phyloP scores from a whole-genome alignment of 129 eudicot species.

The Tagetes patula region DNA sequence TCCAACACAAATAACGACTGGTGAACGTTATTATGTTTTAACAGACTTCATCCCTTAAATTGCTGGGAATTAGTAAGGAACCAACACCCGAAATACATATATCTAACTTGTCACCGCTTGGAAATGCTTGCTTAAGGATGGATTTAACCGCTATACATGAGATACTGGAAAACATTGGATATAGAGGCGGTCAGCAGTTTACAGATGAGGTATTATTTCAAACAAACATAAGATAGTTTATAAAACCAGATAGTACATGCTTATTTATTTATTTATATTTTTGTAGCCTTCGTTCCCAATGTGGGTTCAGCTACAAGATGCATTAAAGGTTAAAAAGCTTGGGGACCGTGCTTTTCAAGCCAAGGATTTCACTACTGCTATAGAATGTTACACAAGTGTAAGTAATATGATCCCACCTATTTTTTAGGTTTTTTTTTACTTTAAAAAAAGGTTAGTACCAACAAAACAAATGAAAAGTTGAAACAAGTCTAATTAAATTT shows the following conservation, averaged over 20 bases:
- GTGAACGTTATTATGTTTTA: not conserved
- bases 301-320: conserved; percentile 23
- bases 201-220: conserved; percentile 60
- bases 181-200: conserved; percentile 78
- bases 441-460: too few species aligned
- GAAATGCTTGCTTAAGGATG: conserved; percentile 77
- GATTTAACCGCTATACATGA: conserved; percentile 85
- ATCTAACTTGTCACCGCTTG: conserved; percentile 59
- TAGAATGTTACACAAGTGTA: conserved; percentile 64
- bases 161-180: conserved; percentile 62
- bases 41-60: conserved; percentile 66
- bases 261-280: not conserved
- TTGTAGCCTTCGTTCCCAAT: conserved; percentile 6
- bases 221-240: not conserved
- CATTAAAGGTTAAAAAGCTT: conserved; percentile 58
- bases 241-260: not conserved
- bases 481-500: too few species aligned
- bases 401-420: conserved; percentile 14
- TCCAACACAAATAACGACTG: not conserved
- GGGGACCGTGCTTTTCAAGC: conserved; percentile 75
- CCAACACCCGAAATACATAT: not conserved
- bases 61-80: conserved; percentile 57
- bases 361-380: conserved; percentile 62
- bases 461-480: too few species aligned
- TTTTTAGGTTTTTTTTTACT: too few species aligned